Percentiles rank a stretch among this genome's conserved stretches.
Conservation (phyloP, 2,329 filamentous ascomycete species). For the Colletotrichum australisinense region DNA sequence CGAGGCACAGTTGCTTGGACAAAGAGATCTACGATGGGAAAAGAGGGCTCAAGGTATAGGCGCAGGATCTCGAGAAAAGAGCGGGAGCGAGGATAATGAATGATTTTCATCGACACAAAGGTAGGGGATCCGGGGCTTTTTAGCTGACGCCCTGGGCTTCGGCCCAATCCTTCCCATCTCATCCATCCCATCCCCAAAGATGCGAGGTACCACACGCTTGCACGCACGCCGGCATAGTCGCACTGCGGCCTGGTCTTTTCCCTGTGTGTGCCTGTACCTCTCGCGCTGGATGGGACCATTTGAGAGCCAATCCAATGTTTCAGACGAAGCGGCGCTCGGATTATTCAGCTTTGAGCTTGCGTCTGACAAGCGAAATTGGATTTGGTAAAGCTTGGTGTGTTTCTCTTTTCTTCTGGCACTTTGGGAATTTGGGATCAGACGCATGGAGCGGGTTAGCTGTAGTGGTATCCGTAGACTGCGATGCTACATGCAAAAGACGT, state of each 20-base stretch:
- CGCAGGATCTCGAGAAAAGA: neutral
- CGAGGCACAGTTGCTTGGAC: neutral
- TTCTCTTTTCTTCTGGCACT: neutral
- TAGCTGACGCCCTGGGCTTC: constrained; percentile 4
- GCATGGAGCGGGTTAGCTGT: neutral
- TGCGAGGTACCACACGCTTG: neutral
- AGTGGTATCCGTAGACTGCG: neutral
- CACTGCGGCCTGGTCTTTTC: neutral
- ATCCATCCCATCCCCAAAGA: neutral
- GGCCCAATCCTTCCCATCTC: neutral
- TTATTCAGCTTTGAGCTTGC: constrained; percentile 8
- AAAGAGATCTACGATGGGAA: neutral
- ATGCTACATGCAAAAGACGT: neutral
- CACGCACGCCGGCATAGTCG: neutral
- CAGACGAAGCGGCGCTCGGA: constrained; percentile 31
- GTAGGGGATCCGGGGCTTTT: neutral
- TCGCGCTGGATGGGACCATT: neutral
- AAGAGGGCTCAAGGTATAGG: neutral
- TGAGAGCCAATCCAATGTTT: constrained; percentile 27
- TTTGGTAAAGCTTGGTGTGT: neutral
- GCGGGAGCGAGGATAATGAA: neutral
- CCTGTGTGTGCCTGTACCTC: too few relatives aligned
- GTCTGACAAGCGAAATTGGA: constrained; percentile 20
- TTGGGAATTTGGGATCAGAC: neutral
- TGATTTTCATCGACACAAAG: constrained; percentile 23